Evolutionary conservation across 306 rosid genomes (phyloP), one percentile per base, ranked within the genome.

Genomic region (Rubus parviflorus): DNA sequence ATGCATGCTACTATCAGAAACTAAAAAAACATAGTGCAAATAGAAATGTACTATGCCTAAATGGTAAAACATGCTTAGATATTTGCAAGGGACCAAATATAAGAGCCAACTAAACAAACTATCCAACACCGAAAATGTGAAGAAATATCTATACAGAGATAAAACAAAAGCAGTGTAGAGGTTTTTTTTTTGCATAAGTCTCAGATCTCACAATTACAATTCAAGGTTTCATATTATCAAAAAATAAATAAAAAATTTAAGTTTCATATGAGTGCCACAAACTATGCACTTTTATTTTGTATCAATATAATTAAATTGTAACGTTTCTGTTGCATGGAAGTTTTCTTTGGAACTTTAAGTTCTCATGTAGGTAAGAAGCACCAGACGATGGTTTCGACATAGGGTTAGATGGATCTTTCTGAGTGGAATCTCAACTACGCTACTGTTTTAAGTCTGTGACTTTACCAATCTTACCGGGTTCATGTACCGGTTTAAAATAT

Each of bases 1-100:
- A 74, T 78, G 53, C 70, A 52, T 48, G 45, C 47, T 12, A n/a
- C 57, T 14, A 42, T 84, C 40, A 80, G 69, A 68, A 13, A 53
- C 75, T 70, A 56, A 71, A 22, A 73, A 75, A 46, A 23, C 73
- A 30, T 62, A 49, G 35, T 8, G 19, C 20, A 65, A 57, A 67
- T 38, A 75, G 73, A 72, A 74, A 60, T 80, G 48, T 19, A 73
- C 17, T 9, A 30, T 64, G 52, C 12, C 57, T 17, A 22, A 43
- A 19, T 35, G 58, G 25, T 40, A 75, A 15, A 74, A 61, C 37
- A 56, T 48, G 71, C n/a, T 51, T 52, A 30, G 35, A 30, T 30
- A 30, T 30, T 30, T 30, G 35, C 35, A 30, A 30, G 35, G 35
- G 35, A 30, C 35, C 35, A 30, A 30, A 30, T 30, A 52, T 9